Base-by-base conservation (phyloP, 208 protist species). In the Crithidia sp. region DNA sequence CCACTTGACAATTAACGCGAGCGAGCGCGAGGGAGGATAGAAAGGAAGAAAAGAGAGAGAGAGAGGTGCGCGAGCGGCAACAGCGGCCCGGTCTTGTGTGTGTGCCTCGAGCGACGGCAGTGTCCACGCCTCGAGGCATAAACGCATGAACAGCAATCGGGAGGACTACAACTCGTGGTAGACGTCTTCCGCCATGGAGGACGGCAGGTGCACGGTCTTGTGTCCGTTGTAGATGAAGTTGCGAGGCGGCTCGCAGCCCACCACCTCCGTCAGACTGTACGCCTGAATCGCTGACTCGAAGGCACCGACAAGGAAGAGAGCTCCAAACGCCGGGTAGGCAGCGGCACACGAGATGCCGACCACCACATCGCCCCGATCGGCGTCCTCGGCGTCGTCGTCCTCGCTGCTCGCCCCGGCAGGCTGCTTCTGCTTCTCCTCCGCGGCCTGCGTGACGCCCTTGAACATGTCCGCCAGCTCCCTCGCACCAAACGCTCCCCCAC, bases 191-290 rank as follows among this genome's bases (percentile, higher is more conserved):
- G 68, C 63, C 61, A 85, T 74, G 28, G 74, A 71, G 19, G 55
- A 28, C 55, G 79, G 74, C 40, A 93, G 68, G 5, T 68, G 79
- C 67, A 95, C 82, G 7, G 91, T 95, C 71, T 92, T 93, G 65
- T 82, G 71, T 12, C 91, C 91, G 44, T 94, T 88, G 74, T 91
- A 95, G 7, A 95, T 64, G 58, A 85, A 95, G 68, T 88, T 82
- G 7, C 71, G 55, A 8, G 91, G 91, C 5, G 75, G 76, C 59
- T 88, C 81, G 76, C 91, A 95, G 6, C 91, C 80, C n/a, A 79
- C 79, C 74, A 91, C 86, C 70, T 93, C 87, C 5, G 67, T 61
- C 41, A 95, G 68, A 44, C 76, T 87, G 70, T 87, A 93, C 2
- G 85, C 77, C 59, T 91, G 87, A 56, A 95, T 89, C 4, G 56